Percentiles rank a stretch among this genome's conserved stretches.
These are phyloP conservation scores for Talaromyces sp. DNA, from an alignment of 2,329 filamentous ascomycete genomes.

Conservation along the genomic window DNA sequence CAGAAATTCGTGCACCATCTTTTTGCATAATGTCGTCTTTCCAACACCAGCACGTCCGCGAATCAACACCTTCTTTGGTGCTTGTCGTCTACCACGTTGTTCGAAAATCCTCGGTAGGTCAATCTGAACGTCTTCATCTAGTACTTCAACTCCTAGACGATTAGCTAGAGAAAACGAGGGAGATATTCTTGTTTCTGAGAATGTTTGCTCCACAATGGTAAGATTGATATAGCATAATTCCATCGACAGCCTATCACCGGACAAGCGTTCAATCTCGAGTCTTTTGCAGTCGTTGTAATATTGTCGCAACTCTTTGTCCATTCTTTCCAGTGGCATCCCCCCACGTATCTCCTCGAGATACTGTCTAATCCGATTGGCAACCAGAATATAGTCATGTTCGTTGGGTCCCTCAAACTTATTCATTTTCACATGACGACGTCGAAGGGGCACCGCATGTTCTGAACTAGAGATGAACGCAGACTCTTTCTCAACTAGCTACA, in stretches of 20 bases:
- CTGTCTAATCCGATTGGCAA: no score
- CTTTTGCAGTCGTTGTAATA: no score
- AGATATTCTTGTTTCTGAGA: neutral
- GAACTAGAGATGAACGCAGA: no score
- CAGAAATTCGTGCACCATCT: neutral
- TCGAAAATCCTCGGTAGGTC: neutral
- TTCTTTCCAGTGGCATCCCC: no score
- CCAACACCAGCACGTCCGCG: neutral
- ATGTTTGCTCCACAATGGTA: neutral
- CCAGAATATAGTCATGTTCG: no score
- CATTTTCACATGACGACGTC: no score
- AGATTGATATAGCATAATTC: neutral
- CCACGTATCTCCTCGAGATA: no score
- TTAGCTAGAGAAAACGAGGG: neutral
- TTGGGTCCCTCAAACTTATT: no score
- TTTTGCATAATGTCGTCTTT: neutral
- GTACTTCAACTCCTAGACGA: neutral
- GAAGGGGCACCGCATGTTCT: no score
- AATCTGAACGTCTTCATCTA: neutral
- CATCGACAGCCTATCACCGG: neutral
- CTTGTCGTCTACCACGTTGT: neutral
- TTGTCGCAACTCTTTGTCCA: no score
- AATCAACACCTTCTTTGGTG: neutral
- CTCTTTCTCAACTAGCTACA: no score
- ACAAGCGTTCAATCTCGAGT: neutral